Base-by-base conservation (phyloP, 371 early-diverging fungal genomes). In the Mortierella sp. region DNA sequence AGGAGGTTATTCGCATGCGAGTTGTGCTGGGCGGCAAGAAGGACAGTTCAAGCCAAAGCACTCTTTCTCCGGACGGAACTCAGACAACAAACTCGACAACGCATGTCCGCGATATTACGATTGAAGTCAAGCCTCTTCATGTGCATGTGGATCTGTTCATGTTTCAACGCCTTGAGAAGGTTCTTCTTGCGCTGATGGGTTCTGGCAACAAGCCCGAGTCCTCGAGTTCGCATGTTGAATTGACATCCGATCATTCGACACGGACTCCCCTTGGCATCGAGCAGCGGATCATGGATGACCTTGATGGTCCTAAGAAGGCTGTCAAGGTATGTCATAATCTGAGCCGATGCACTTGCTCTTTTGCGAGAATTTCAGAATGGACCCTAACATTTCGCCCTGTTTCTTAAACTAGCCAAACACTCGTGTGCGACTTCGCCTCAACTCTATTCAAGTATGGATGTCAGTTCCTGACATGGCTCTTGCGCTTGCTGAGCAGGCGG, bases 111-210 rank as follows among this genome's bases (percentile, higher is more conserved):
- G 92, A 92, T 51, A 85, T 89, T 1, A 81, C 81, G 14, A 84
- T 92, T 2, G 91, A 91, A 24, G 82, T 92, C 14, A 88, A 90
- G 69, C 89, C 93, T 5, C 79, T 92, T 26, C 89, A 89, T 44
- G 37, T 92, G 16, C 87, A 89, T 46, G 13, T 93, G 21, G 92
- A 93, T 81, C 78, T 91, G 0, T 82, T 87, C 69, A 89, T 90
- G 14, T 73, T 88, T 5, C 88, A 91, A 75, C 72, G 93, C 51
- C 76, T 92, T 43, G 92, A 92, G 48, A 88, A 79, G 51, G 90
- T 88, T 69, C 76, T 91, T 24, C 34, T 87, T 70, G 88, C 87
- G 26, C 34, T 91, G 1, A 76, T 87, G 54, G 71, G 73, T 11
- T 59, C 77, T 19, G 57, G 28, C 26, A 51, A 59, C 43, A 71